Base-by-base conservation (phyloP, 768 basidiomycete genomes). In the Roridomyces roridus region DNA sequence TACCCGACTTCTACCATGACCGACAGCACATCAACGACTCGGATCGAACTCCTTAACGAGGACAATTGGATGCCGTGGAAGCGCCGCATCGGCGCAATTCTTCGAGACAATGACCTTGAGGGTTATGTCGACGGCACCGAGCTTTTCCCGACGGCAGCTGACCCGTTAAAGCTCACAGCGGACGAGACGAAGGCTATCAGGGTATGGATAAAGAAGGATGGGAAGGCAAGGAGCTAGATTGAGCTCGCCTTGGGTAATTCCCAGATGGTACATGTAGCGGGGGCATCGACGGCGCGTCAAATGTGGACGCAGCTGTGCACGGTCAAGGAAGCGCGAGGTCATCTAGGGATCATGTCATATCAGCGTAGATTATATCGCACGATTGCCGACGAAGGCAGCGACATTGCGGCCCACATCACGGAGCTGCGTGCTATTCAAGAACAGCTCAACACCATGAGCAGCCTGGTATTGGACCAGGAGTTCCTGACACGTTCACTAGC, bases 1-100 rank as follows among this genome's bases (percentile, higher is more conserved):
- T n/a, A n/a, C n/a, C 40, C 40, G 11, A 28, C n/a, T n/a, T n/a
- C n/a, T n/a, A n/a, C n/a, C 41, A 57, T 57, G 55, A 17, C 55
- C 6, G 55, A 57, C 24, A 34, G 44, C 12, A 25, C 55, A 24
- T 49, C 47, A 36, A n/a, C n/a, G n/a, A 48, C 46, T 40, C 55
- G 47, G 17, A 57, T 49, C 24, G 56, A 58, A 14, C 56, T 48
- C 31, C 42, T 58, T 50, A 58, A 42, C 35, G 56, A 58, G 48
- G 48, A 45, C 46, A 57, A 40, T 29, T 43, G 39, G 48, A 36
- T 36, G n/a, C n/a, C n/a, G n/a, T n/a, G n/a, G n/a, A n/a, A n/a
- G n/a, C n/a, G n/a, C n/a, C n/a, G n/a, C n/a, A 40, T 51, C 29
- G 17, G 7, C 5, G 55, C 55, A 35, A 51, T 57, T 39, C 55